Evolutionary conservation across 495 filamentous ascomycete genomes (phyloP), one percentile per base, ranked within the genome.

Genomic region (Daldinia loculata): DNA sequence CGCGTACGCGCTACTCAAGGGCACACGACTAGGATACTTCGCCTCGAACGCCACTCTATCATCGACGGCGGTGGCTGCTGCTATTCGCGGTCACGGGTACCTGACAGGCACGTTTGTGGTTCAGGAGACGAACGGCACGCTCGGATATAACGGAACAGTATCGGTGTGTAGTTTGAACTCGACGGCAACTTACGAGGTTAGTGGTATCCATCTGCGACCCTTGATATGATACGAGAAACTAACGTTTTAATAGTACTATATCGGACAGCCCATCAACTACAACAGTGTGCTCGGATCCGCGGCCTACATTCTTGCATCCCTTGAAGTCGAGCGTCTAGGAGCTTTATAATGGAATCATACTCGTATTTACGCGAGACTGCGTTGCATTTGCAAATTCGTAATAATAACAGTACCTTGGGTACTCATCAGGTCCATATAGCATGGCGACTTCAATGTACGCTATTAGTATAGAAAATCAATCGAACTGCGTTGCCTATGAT

Each of bases 1-100:
- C 76, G 77, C 82, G 9, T 88, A 88, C 75, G 83, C 82, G 9
- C 71, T 88, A 56, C 77, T 86, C 55, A 89, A 88, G 77, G 86
- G 84, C 0, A 76, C 80, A 22, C 73, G 87, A 36, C 77, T 83
- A 32, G 87, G 85, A 6, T 82, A 81, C 69, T 61, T 84, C 1
- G 50, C 39, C 3, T 55, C 56, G 11, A 70, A 75, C 6, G 61
- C 66, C 4, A 71, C 73, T 14, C 50, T 56, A 0, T 12, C 39
- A 9, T 77, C 52, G 5, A 12, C 22, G 26, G 80, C 79, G 27
- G 78, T 30, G 50, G 68, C 41, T 66, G 75, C 71, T 24, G 75
- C 69, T 3, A 59, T 74, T 5, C 78, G 79, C 45, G 82, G 80
- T 7, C 81, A 85, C 63, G 66, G 64, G 38, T 75, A 81, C 57